A percentile compares a stretch with the other conserved stretches of the same genome.
phyloP scores from a whole-genome alignment of 257 asterid species.

The Przewalskia tangutica region DNA sequence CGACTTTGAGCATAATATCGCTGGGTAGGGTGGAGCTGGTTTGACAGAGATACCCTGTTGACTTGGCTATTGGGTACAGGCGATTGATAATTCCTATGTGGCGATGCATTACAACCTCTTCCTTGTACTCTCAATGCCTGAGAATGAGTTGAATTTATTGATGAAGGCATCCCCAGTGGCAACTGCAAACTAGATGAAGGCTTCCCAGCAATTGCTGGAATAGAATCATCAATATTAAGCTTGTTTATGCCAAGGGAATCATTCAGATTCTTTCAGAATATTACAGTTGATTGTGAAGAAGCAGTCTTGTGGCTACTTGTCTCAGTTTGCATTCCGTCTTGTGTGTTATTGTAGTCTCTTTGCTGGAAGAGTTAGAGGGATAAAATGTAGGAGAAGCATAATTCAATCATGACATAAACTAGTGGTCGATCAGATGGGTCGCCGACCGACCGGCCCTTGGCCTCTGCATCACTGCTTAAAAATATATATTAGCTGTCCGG shows the following conservation, averaged over 20 bases:
- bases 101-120: conserved; percentile 44
- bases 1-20: conserved; percentile 46
- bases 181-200: conserved; percentile 39
- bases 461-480: too few species aligned
- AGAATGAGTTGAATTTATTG: conserved; percentile 29
- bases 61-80: conserved; percentile 38
- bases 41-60: conserved; percentile 39
- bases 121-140: conserved; percentile 54
- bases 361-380: conserved; percentile 76
- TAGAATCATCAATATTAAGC: conserved; percentile 44
- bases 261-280: conserved; percentile 38
- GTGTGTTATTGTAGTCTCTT: conserved; percentile 34
- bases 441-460: too few species aligned
- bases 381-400: conserved; percentile 96
- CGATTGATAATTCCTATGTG: conserved; percentile 59
- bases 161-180: conserved; percentile 27
- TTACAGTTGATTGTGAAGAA: conserved; percentile 28
- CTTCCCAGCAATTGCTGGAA: conserved; percentile 42
- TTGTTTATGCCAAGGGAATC: conserved; percentile 51
- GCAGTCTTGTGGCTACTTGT: conserved; percentile 24
- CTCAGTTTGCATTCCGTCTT: conserved; percentile 48
- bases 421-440: too few species aligned
- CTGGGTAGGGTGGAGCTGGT: conserved; percentile 36
- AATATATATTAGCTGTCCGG: too few species aligned
- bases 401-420: conserved; percentile 65